Evolutionary conservation across 129 eudicot species (phyloP).

Genomic region (Arctium minus): DNA sequence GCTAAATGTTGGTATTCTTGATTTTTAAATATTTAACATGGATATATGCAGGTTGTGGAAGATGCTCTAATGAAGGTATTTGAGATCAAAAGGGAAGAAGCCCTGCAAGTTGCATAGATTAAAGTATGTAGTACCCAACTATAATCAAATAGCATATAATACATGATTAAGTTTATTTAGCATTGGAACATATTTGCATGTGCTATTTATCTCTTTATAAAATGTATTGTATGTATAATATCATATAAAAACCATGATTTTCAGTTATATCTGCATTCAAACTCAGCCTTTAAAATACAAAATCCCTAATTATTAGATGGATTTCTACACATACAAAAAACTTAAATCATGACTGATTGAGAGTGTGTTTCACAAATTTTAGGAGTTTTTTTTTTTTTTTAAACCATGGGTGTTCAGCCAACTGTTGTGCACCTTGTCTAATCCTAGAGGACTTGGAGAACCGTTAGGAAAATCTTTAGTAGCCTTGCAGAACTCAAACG

Average conservation of each 20-base stretch:
- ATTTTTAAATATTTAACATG: background rate
- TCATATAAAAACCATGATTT: background rate
- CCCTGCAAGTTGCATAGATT: conserved; percentile 57
- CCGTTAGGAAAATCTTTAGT: no score
- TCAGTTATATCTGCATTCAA: background rate
- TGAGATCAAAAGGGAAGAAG: conserved; percentile 78
- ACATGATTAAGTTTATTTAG: conserved; percentile 2
- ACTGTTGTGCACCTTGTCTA: no score
- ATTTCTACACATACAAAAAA: no score
- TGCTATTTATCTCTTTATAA: conserved; percentile 14
- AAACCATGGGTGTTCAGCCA: no score
- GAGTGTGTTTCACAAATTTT: no score
- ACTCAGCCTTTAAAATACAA: background rate
- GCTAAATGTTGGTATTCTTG: background rate
- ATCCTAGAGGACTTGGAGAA: no score
- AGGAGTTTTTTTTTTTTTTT: no score
- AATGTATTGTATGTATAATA: conserved; percentile 16
- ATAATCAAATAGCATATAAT: background rate
- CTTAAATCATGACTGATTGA: no score
- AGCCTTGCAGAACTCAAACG: no score
- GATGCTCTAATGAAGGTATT: conserved; percentile 74
- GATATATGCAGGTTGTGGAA: conserved; percentile 67
- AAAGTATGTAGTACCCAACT: background rate
- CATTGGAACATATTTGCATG: background rate
- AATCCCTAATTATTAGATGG: background rate